Conservation (phyloP, 1,139 yeast species). For the Pichia sp. region DNA sequence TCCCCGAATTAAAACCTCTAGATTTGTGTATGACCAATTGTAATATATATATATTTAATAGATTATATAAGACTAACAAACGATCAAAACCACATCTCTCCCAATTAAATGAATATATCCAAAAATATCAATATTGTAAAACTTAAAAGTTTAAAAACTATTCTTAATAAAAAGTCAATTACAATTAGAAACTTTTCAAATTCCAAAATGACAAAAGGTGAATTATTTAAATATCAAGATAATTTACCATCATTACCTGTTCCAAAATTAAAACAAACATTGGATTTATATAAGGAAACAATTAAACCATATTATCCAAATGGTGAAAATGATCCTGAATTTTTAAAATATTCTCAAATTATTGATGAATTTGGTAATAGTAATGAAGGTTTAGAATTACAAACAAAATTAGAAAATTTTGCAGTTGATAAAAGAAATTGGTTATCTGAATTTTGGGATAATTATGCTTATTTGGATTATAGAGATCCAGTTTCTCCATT, state of each 20-base stretch:
- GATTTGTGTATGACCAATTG: too few relatives aligned
- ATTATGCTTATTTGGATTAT: slow-evolving; percentile 83
- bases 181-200: slow-evolving; percentile 1
- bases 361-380: slow-evolving; percentile 60
- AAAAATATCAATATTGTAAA: too few relatives aligned
- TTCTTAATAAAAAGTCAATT: too few relatives aligned
- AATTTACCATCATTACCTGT: slow-evolving; percentile 83
- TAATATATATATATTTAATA: too few relatives aligned
- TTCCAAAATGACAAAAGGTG: slow-evolving; percentile 41
- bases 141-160: too few relatives aligned
- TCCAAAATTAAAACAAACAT: slow-evolving; percentile 71
- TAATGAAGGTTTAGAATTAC: slow-evolving; percentile 55
- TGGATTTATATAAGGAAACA: slow-evolving; percentile 60
- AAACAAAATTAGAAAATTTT: slow-evolving; percentile 53
- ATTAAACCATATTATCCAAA: slow-evolving; percentile 59
- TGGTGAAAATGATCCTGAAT: slow-evolving; percentile 46
- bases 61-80: too few relatives aligned
- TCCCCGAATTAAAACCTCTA: too few relatives aligned
- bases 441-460: slow-evolving; percentile 93
- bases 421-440: slow-evolving; percentile 67
- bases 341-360: slow-evolving; percentile 42
- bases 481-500: slow-evolving; percentile 92
- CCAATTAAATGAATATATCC: too few relatives aligned
- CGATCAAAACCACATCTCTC: too few relatives aligned
- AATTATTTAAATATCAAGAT: slow-evolving; percentile 65